Conservation (phyloP, 1,284 basidiomycete species). For the Malassezia globosa region DNA sequence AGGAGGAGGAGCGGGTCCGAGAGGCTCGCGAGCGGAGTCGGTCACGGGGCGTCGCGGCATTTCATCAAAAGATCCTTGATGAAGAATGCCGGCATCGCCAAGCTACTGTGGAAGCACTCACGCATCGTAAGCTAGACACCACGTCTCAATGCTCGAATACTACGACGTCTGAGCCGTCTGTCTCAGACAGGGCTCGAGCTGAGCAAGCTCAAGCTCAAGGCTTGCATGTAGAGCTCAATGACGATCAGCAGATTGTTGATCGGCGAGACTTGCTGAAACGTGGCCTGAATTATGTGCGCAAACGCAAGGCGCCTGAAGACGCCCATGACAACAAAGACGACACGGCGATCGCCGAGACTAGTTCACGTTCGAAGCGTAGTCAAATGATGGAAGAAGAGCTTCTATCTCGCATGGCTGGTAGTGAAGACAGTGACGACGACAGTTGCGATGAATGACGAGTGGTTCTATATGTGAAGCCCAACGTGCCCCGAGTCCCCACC, state of each 20-base stretch:
- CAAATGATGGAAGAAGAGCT: conserved; percentile 17
- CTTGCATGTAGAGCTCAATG: conserved; percentile 85
- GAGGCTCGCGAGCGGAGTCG: conserved; percentile 69
- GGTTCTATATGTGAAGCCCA: neutral
- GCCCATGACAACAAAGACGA: neutral
- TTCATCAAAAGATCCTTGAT: conserved; percentile 36
- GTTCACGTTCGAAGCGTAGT: conserved; percentile 4
- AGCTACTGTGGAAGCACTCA: conserved; percentile 26
- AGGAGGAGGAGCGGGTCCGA: conserved; percentile 58
- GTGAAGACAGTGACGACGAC: neutral
- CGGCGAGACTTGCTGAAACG: conserved; percentile 80
- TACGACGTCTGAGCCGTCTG: neutral
- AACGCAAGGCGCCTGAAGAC: conserved; percentile 8
- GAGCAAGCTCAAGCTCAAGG: conserved; percentile 58
- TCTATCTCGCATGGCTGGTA: neutral
- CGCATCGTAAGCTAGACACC: neutral
- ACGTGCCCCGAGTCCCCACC: no score
- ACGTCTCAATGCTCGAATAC: neutral
- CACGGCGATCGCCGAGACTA: neutral
- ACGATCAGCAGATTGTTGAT: conserved; percentile 93
- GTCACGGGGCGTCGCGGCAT: conserved; percentile 60
- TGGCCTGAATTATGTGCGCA: conserved; percentile 66
- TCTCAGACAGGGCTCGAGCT: conserved; percentile 59
- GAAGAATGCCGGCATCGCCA: conserved; percentile 32
- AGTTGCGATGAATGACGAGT: neutral